Conservation (phyloP, 129 eudicot genomes). For the Chrysanthemum seticuspe region DNA sequence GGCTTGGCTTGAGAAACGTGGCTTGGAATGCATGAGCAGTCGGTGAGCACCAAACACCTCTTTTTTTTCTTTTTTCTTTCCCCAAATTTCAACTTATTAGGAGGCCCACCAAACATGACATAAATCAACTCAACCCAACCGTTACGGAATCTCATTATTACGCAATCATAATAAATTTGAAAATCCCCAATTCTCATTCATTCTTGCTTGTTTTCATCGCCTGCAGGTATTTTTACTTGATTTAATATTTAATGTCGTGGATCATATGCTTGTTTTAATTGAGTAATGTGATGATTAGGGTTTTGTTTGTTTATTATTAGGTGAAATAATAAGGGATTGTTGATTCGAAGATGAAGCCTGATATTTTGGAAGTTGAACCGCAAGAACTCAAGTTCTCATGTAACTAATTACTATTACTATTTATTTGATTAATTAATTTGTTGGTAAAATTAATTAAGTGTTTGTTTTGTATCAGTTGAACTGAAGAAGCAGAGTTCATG, state of each 20-base stretch:
- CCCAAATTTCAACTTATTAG: no score
- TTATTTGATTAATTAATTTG: neutral
- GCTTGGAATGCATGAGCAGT: no score
- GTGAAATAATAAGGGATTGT: neutral
- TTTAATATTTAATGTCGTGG: no score
- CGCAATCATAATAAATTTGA: neutral
- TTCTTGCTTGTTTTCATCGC: neutral
- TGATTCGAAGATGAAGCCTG: constrained; percentile 42
- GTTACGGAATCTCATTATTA: constrained; percentile 31
- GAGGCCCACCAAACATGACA: no score
- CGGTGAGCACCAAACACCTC: no score
- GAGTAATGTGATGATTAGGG: no score
- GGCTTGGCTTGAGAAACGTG: no score
- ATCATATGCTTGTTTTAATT: no score
- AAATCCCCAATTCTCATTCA: neutral
- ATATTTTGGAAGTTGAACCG: constrained; percentile 59
- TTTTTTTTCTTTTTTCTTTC: no score
- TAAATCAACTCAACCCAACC: neutral
- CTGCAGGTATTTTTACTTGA: constrained; percentile 11
- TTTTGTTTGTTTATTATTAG: no score
- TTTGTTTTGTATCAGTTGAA: constrained; percentile 46
- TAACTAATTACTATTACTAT: constrained; percentile 23
- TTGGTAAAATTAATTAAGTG: no score
- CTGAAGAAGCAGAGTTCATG: constrained; percentile 68
- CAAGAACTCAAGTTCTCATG: constrained; percentile 54